Evolutionary conservation across 1,284 basidiomycete genomes (phyloP), one percentile per base, ranked within the genome.

Genomic region (Puccinia sorghi): DNA sequence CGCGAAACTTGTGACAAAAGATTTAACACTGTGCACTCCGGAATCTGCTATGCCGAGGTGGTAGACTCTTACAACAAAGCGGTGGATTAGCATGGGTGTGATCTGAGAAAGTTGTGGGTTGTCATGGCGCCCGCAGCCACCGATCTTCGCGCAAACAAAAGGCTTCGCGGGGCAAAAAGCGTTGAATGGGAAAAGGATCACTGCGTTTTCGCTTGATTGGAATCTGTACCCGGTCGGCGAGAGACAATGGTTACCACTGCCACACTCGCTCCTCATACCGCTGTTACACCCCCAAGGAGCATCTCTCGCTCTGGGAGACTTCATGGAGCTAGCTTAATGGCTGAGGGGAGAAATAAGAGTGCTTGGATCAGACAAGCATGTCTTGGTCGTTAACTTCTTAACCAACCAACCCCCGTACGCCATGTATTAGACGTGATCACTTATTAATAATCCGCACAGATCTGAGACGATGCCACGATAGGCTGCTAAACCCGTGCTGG

Each of bases 371-470:
- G 46, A 46, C 61, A 20, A 43, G n/a, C 0, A 46, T 15, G 3
- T 46, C 32, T 37, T 25, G 61, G 41, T 64, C 59, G 61, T 64
- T 46, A 46, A 64, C 32, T 32, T 32, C 2, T 4, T 64, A 7
- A 64, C 43, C 20, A 7, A 25, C 41, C 9, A 39, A n/a, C 17
- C 17, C 20, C 32, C n/a, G n/a, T n/a, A n/a, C n/a, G n/a, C n/a
- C n/a, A n/a, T n/a, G n/a, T n/a, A n/a, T n/a, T n/a, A n/a, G 39
- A 39, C 37, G 57, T 61, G 59, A 22, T 46, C 61, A 39, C 61
- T 41, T 32, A 32, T 41, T 32, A 32, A 32, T 32, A 0, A 1
- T 64, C 25, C 39, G 61, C 61, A 64, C 39, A 46, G 41, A 64
- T 41, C 61, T 43, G 61, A n/a, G 1, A 9, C 57, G 3, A 46